Conservation (phyloP, 495 filamentous ascomycete species). For the Aspergillus diversus region DNA sequence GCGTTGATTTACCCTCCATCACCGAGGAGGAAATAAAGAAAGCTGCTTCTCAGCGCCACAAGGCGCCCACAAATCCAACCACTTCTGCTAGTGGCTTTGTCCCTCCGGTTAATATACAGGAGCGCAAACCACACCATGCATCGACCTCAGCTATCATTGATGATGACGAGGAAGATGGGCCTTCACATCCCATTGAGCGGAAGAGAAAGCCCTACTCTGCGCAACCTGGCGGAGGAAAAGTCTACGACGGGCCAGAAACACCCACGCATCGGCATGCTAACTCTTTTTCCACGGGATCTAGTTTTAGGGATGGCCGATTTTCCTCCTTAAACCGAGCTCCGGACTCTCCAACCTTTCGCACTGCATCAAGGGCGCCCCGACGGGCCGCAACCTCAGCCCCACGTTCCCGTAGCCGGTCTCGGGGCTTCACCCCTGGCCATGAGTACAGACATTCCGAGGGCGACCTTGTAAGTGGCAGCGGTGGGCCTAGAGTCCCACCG, state of each 20-base stretch:
- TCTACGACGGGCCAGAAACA: constrained; percentile 44
- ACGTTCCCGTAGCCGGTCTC: constrained; percentile 42
- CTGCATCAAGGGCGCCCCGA: constrained; percentile 26
- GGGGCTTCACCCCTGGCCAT: constrained; percentile 28
- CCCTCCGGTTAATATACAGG: constrained; percentile 51
- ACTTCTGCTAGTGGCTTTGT: constrained; percentile 26
- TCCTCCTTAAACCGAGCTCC: constrained; percentile 19
- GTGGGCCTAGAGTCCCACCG: constrained; percentile 25
- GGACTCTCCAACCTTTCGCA: constrained; percentile 32
- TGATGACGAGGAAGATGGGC: constrained; percentile 48
- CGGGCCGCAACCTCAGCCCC: constrained; percentile 21
- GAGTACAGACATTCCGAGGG: constrained; percentile 48
- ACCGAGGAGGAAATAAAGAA: constrained; percentile 44
- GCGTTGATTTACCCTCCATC: constrained; percentile 50
- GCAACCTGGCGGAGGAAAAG: constrained; percentile 59
- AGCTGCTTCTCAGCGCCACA: constrained; percentile 27
- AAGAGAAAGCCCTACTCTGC: constrained; percentile 65
- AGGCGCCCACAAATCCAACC: constrained; percentile 26
- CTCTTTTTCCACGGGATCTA: constrained; percentile 35
- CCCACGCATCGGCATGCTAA: constrained; percentile 29
- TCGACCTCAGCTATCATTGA: constrained; percentile 47
- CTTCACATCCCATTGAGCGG: constrained; percentile 58
- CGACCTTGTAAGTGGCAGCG: constrained; percentile 34
- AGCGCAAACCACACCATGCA: constrained; percentile 51
- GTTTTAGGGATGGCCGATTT: constrained; percentile 28